Conservation (phyloP, 1,139 yeast species). For the Pichia sp. region DNA sequence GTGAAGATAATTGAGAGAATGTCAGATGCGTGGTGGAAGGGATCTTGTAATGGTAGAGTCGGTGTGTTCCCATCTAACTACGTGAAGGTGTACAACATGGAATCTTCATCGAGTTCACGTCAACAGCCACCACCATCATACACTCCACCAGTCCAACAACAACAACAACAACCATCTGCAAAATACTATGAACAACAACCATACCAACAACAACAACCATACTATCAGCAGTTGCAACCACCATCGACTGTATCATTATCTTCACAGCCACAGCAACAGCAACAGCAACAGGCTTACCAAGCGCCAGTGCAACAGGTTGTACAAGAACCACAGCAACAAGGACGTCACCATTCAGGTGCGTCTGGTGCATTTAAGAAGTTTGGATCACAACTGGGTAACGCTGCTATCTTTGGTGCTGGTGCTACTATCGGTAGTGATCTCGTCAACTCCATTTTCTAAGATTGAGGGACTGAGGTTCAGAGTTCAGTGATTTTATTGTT, state of each 20-base stretch:
- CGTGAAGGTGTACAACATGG: constrained; percentile 30
- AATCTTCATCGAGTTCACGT: not conserved
- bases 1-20: constrained; percentile 65
- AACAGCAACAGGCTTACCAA: constrained; percentile 13
- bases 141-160: not conserved
- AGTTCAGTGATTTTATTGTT: too few species aligned
- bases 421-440: constrained; percentile 88
- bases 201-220: constrained; percentile 4
- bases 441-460: constrained; percentile 78
- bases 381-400: constrained; percentile 84
- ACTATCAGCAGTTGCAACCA: constrained; percentile 4
- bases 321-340: constrained; percentile 11
- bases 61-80: constrained; percentile 94
- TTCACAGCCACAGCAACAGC: constrained; percentile 10
- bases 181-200: constrained; percentile 9
- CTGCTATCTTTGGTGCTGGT: constrained; percentile 96
- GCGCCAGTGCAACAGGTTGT: constrained; percentile 5
- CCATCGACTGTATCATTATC: not conserved
- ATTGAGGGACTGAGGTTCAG: too few species aligned
- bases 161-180: constrained; percentile 5
- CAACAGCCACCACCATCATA: too few species aligned
- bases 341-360: constrained; percentile 13
- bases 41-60: constrained; percentile 44
- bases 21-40: constrained; percentile 91
- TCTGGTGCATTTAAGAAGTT: constrained; percentile 57